Base-by-base conservation (phyloP, 2,329 filamentous ascomycete genomes). In the Eutypa lata region DNA sequence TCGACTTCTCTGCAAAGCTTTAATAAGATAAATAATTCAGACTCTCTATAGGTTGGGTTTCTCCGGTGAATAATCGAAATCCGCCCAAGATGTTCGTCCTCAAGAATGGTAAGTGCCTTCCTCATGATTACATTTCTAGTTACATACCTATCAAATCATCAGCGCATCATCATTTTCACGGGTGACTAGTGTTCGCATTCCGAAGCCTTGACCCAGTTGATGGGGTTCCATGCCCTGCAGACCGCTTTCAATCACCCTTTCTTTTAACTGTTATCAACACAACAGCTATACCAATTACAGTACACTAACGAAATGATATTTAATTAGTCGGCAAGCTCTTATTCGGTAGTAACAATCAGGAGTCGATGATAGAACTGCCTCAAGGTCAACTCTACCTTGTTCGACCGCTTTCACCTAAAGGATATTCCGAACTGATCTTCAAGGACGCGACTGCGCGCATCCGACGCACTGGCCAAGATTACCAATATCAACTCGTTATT, bases 361-460 rank as follows among this genome's bases (percentile, higher is more conserved):
- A 97, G 76, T 89, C 91, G 47, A 85, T 99, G 68, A 91, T 96
- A 73, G 92, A 97, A 70, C 87, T 99, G 43, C 86, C 92, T 16
- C 91, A 97, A 72, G 94, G 94, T 68, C 92, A 97, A 73, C 90
- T 99, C 44, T 99, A 97, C 73, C 88, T 99, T 61, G 94, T 99
- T 64, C 90, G 94, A 64, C 94, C 94, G 11, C 83, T 91, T 48
- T 97, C 93, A 7, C 91, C 93, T 53, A 99, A 99, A 72, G 94
- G 94, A 60, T 97, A 97, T 71, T 97, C 93, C 1, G 94, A 99
- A 73, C 91, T 97, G 68, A 96, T 99, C 73, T 99, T 97, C 81
- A 96, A 94, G 73, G 94, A 99, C 84, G 89, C 91, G 38, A 89
- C 91, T 46, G 91, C 93, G 50, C 91, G 88, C 58, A 95, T 99